A percentile compares a stretch with the other conserved stretches of the same genome.
Evolutionary conservation across 176 grass and related monocot genomes (phyloP).

Genomic region (Carex pumila): DNA sequence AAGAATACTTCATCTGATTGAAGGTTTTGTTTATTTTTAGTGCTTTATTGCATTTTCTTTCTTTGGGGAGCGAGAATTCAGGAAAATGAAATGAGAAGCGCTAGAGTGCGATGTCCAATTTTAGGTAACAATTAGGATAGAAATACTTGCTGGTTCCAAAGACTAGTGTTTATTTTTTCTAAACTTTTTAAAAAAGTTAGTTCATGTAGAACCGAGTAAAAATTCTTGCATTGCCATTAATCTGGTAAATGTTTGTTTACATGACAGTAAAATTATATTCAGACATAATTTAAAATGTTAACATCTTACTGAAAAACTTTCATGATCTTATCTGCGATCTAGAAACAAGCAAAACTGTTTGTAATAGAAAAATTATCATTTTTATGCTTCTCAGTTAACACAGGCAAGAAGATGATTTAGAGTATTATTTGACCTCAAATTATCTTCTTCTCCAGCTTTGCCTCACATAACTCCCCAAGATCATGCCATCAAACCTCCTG

Average conservation of each 20-base stretch:
- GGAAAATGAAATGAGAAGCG: not conserved
- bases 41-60: not conserved
- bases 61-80: conserved; percentile 5
- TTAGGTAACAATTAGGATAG: not conserved
- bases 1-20: not conserved
- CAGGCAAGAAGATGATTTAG: not conserved
- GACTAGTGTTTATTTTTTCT: not conserved
- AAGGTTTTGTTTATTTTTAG: conserved; percentile 12
- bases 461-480: not conserved
- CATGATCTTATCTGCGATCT: not conserved
- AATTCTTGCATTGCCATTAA: not conserved
- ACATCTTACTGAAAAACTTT: not conserved
- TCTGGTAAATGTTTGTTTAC: not conserved
- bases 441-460: not conserved
- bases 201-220: not conserved
- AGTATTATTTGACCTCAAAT: not conserved
- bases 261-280: not conserved
- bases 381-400: not conserved
- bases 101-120: not conserved
- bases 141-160: not conserved
- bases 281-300: not conserved
- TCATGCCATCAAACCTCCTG: not conserved
- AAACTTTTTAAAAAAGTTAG: not conserved
- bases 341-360: not conserved
- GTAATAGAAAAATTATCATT: not conserved